phyloP scores from a whole-genome alignment of 1,139 yeast genomes.

The Debaryomyces sp. region DNA sequence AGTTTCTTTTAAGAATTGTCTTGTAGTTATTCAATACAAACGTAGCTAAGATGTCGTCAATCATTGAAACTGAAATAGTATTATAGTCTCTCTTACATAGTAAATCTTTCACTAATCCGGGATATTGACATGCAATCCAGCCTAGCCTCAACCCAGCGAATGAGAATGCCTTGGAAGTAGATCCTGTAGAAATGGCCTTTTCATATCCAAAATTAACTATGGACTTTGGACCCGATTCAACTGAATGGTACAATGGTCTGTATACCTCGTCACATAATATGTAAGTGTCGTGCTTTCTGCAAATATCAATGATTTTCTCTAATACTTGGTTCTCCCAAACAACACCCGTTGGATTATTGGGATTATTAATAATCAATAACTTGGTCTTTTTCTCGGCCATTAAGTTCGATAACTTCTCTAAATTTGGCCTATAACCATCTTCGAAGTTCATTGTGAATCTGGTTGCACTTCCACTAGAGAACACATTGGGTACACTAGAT shows the following conservation, averaged over 20 bases:
- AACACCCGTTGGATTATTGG: conserved; percentile 59
- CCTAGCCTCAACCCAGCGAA: conserved; percentile 60
- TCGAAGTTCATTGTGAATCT: conserved; percentile 34
- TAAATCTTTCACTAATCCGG: conserved; percentile 31
- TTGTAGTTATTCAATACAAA: conserved; percentile 42
- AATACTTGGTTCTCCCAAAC: conserved; percentile 42
- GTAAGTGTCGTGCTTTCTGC: conserved; percentile 34
- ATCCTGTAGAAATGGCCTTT: conserved; percentile 51
- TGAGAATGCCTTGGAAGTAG: conserved; percentile 58
- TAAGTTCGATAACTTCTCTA: conserved; percentile 31
- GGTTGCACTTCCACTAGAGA: conserved; percentile 46
- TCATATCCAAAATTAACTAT: conserved; percentile 46
- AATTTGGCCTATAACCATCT: conserved; percentile 39
- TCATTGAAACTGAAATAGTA: conserved; percentile 50
- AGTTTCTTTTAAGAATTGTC: conserved; percentile 40
- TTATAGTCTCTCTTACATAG: conserved; percentile 52
- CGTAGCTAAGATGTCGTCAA: conserved; percentile 53
- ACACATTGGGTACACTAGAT: conserved; percentile 51
- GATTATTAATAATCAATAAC: conserved; percentile 52
- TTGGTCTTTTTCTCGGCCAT: conserved; percentile 39
- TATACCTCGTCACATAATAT: conserved; percentile 59
- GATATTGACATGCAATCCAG: conserved; percentile 49
- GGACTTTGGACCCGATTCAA: conserved; percentile 35
- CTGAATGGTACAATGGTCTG: conserved; percentile 53
- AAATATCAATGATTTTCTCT: conserved; percentile 40